phyloP scores from a whole-genome alignment of 352 stramenopile species.

The Pelagophyceae sp. region DNA sequence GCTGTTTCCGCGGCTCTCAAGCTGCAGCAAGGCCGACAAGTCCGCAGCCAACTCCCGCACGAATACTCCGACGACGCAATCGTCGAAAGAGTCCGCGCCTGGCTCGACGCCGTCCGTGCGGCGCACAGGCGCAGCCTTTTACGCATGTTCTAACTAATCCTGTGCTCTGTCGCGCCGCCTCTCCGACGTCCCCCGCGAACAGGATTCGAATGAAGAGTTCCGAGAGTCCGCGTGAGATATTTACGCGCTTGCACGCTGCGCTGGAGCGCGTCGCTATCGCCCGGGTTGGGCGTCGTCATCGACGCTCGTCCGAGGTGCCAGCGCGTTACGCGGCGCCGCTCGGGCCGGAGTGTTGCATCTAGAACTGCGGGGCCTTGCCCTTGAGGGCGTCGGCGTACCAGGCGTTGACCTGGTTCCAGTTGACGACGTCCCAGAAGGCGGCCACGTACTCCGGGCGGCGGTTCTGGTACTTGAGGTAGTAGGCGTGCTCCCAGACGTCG shows the following conservation, averaged over 20 bases:
- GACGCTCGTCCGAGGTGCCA: no score
- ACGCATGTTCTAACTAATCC: no score
- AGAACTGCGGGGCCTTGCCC: slow-evolving; percentile 18
- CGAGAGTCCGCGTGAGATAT: no score
- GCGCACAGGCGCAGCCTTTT: no score
- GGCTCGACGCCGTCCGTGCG: neutral
- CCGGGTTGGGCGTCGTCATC: no score
- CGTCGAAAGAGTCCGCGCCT: neutral
- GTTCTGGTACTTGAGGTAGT: slow-evolving; percentile 92
- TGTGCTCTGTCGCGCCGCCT: no score
- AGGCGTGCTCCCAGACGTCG: slow-evolving; percentile 85
- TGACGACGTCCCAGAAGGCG: slow-evolving; percentile 93
- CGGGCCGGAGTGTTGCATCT: no score
- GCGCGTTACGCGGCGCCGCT: no score
- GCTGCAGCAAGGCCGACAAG: neutral
- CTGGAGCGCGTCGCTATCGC: no score
- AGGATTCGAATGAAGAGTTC: no score
- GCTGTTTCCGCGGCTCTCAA: neutral
- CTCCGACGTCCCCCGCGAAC: no score
- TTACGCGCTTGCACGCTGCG: no score
- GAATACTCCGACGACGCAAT: neutral
- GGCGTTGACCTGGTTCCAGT: slow-evolving; percentile 59
- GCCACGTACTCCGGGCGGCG: slow-evolving; percentile 86
- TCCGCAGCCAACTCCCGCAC: neutral
- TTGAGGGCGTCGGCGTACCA: slow-evolving; percentile 49